These are phyloP conservation scores for Tanacetum coccineum DNA, from an alignment of 129 eudicot genomes.

Conservation along the genomic window DNA sequence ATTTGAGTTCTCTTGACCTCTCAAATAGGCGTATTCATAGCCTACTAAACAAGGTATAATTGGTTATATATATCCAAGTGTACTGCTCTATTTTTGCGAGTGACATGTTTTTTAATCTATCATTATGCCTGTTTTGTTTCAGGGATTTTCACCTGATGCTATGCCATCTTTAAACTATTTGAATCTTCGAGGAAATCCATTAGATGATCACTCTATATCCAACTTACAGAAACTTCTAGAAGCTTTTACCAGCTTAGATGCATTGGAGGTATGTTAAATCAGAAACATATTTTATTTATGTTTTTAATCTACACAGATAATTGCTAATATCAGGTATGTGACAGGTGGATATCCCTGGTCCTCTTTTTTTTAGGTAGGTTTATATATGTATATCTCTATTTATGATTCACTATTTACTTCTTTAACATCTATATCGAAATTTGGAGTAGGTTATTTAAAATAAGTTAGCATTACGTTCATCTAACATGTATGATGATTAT, in stretches of 20 bases:
- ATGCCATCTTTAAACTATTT: constrained; percentile 65
- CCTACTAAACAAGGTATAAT: constrained; percentile 55
- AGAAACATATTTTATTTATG: background rate
- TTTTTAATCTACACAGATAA: background rate
- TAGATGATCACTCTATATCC: constrained; percentile 46
- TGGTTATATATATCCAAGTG: background rate
- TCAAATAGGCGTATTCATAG: constrained; percentile 71
- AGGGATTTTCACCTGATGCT: constrained; percentile 69
- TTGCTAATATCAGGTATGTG: constrained; percentile 30
- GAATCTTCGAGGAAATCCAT: constrained; percentile 79
- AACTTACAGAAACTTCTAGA: constrained; percentile 48
- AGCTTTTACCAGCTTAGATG: constrained; percentile 50
- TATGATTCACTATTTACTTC: too few species aligned
- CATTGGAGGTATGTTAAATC: constrained; percentile 67
- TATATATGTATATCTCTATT: too few species aligned
- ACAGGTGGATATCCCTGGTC: constrained; percentile 98
- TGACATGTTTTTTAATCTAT: background rate
- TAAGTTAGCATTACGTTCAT: too few species aligned
- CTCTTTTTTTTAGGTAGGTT: too few species aligned
- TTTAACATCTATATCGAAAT: too few species aligned
- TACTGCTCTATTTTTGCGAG: background rate
- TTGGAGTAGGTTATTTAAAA: too few species aligned
- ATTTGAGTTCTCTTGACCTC: constrained; percentile 73
- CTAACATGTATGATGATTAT: too few species aligned
- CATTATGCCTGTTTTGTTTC: constrained; percentile 15